Evolutionary conservation across 1,139 yeast species (phyloP), one percentile per base, ranked within the genome.

Genomic region (Lizanozyma gosingica): DNA sequence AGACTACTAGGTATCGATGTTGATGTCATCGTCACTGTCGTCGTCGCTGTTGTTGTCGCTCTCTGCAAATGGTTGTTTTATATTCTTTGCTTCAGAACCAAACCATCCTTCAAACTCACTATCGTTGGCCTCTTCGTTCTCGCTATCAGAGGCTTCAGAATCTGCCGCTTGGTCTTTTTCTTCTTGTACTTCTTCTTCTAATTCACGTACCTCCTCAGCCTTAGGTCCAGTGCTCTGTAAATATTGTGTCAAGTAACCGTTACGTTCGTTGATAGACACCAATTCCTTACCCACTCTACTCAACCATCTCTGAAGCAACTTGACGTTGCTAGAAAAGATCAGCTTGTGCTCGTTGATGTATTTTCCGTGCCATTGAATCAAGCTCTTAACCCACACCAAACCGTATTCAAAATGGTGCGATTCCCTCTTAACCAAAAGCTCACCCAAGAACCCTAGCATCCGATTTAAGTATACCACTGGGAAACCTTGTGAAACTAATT

Each of bases 361-460:
- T 43, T 74, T 71, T 9, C 99, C 98, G 57, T 90, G 97, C 16
- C 73, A 62, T 3, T 81, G 69, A 36, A 92, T 61, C 6, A 88
- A 53, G 16, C 72, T 67, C 50, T 80, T 78, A 36, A 90, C 71
- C 98, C 98, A 92, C 14, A 83, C 52, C 47, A 92, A 61, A 50
- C 82, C 80, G 63, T 80, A 88, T 61, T 94, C 97, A 34, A 90
- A 60, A 57, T 92, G 98, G 17, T 80, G 87, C 9, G 90, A 80
- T n/a, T 80, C 83, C 33, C 55, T 46, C 29, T 54, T 51, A 56
- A 76, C 75, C 27, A 86, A 69, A 41, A 77, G 67, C 32, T 76
- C 75, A 1, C 94, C 94, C 48, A 94, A 72, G 50, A 87, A 88
- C 36, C 71, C 65, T 41, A 92, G 60, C 37, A 92, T 55, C 44